Evolutionary conservation across 441 rosid species (phyloP).

Genomic region (Populus tomentosa): DNA sequence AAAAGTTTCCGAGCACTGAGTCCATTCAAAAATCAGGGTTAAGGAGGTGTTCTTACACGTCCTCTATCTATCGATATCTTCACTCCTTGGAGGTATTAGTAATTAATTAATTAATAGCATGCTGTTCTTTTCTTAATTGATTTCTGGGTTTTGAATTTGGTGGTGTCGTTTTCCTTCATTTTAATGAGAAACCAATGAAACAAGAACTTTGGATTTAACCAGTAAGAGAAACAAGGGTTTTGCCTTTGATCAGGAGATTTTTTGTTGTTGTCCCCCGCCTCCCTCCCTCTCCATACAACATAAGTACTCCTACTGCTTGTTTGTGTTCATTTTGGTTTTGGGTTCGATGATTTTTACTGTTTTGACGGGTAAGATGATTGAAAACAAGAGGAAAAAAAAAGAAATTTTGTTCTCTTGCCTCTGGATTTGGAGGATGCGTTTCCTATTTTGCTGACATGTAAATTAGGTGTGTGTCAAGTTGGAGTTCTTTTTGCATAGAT

Average conservation of each 20-base stretch:
- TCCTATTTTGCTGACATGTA: neutral
- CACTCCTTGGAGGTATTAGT: conserved; percentile 39
- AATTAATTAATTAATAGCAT: too few species aligned
- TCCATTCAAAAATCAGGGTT: conserved; percentile 13
- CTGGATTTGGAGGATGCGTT: neutral
- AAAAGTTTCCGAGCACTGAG: conserved; percentile 8
- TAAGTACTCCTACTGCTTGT: neutral
- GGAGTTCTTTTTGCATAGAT: neutral
- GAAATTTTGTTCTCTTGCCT: neutral
- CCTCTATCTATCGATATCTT: conserved; percentile 38
- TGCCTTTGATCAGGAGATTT: neutral
- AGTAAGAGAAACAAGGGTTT: neutral
- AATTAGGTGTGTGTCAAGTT: neutral
- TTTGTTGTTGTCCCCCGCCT: neutral
- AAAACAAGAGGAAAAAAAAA: neutral
- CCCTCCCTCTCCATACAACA: neutral
- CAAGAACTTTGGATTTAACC: neutral
- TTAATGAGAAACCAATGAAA: neutral
- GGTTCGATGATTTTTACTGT: neutral
- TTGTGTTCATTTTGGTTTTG: neutral
- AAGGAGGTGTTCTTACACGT: conserved; percentile 21
- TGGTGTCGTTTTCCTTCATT: conserved; percentile 1
- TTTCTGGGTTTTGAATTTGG: neutral
- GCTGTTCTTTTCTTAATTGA: neutral
- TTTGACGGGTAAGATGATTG: neutral